Percentiles rank a stretch among this genome's conserved stretches.
These are phyloP conservation scores for Cicer arietinum DNA, from an alignment of 306 rosid genomes.

Conservation along the genomic window DNA sequence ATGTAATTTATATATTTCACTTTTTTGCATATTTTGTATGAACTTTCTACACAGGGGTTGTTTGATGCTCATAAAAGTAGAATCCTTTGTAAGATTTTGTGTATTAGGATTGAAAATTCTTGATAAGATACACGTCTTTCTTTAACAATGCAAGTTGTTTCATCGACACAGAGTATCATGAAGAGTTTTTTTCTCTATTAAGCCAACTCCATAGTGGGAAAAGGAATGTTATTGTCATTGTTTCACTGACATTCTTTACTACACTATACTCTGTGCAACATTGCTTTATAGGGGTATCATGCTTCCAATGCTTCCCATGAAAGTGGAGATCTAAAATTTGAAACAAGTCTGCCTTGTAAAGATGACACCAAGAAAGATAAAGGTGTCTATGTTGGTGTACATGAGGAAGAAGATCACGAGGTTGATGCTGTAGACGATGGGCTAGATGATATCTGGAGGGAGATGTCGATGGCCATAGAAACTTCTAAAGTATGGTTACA, in stretches of 20 bases:
- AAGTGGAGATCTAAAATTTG: conserved; percentile 39
- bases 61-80: neutral
- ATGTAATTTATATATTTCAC: conserved; percentile 5
- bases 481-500: conserved; percentile 66
- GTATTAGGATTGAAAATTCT: conserved; percentile 11
- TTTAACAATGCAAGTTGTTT: conserved; percentile 28
- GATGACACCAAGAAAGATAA: conserved; percentile 42
- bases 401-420: conserved; percentile 54
- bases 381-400: conserved; percentile 77
- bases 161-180: conserved; percentile 20
- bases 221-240: conserved; percentile 20
- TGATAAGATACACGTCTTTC: conserved; percentile 16
- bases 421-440: conserved; percentile 64
- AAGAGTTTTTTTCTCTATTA: neutral
- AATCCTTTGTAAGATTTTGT: conserved; percentile 13
- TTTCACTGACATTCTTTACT: conserved; percentile 40
- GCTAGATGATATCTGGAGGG: conserved; percentile 82
- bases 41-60: neutral
- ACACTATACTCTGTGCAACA: conserved; percentile 36
- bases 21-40: conserved; percentile 1
- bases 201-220: neutral
- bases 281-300: conserved; percentile 49
- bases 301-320: conserved; percentile 41
- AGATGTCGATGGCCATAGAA: conserved; percentile 83
- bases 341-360: conserved; percentile 35